phyloP scores from a whole-genome alignment of 139 green algal species.

The Spirogloea muscicola region DNA sequence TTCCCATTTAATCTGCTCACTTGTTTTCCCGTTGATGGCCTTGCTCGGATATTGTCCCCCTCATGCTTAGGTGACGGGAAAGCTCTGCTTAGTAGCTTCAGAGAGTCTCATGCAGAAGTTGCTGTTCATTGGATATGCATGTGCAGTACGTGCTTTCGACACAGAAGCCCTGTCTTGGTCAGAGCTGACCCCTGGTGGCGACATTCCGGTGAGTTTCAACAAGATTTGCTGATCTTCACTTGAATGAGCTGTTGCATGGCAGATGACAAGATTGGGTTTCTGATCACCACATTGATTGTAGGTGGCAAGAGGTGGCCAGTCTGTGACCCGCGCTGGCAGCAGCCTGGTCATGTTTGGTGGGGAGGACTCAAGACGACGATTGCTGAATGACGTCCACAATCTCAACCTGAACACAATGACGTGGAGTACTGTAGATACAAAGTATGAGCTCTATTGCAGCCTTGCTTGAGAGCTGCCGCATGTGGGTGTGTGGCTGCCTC shows the following conservation, averaged over 20 bases:
- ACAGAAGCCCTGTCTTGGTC: slow-evolving; percentile 55
- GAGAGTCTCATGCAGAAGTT: too few relatives aligned
- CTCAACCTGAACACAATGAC: slow-evolving; percentile 48
- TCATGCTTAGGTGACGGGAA: too few relatives aligned
- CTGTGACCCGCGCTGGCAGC: slow-evolving; percentile 59
- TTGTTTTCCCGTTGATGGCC: too few relatives aligned
- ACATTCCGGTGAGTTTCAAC: slow-evolving; percentile 34
- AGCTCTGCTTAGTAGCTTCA: too few relatives aligned
- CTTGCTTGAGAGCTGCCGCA: too few relatives aligned
- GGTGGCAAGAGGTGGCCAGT: slow-evolving; percentile 68
- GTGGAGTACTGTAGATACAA: slow-evolving; percentile 25
- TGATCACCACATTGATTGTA: slow-evolving; percentile 3
- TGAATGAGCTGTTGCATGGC: not conserved
- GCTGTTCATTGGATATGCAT: too few relatives aligned
- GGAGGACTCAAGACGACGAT: slow-evolving; percentile 32
- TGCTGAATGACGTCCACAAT: slow-evolving; percentile 43
- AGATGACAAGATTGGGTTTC: not conserved
- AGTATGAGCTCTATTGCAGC: too few relatives aligned
- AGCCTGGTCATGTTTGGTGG: slow-evolving; percentile 47
- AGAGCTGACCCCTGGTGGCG: slow-evolving; percentile 14
- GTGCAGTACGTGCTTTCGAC: slow-evolving; percentile 68
- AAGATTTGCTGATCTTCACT: not conserved
- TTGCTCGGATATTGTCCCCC: too few relatives aligned
- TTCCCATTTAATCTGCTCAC: too few relatives aligned
- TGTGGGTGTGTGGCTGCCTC: too few relatives aligned